Percentiles rank a stretch among this genome's conserved stretches.
Evolutionary conservation across 768 basidiomycete genomes (phyloP).

Genomic region (Leccinellum albellum): DNA sequence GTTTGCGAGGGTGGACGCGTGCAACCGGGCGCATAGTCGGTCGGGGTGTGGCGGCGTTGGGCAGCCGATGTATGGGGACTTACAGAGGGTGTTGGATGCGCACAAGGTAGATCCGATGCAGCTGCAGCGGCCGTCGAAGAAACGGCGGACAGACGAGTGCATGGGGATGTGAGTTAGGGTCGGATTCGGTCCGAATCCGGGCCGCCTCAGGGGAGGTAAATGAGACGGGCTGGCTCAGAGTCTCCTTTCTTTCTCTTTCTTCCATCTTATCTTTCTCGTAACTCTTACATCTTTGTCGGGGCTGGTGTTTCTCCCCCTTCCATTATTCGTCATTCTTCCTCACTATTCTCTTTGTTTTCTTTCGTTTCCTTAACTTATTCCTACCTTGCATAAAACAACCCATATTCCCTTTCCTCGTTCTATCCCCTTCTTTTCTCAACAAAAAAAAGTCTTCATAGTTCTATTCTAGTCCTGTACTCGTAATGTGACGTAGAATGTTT

Average conservation of each 20-base stretch:
- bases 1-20: constrained; percentile 33
- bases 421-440: neutral
- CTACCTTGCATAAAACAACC: neutral
- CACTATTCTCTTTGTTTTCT: no score
- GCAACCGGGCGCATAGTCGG: constrained; percentile 32
- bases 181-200: no score
- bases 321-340: neutral
- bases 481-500: neutral
- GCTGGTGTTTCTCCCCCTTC: neutral
- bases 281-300: neutral
- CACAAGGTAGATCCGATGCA: constrained; percentile 20
- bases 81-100: constrained; percentile 26
- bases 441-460: neutral
- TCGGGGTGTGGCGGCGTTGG: constrained; percentile 30
- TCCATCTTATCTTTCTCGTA: neutral
- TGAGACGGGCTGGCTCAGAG: no score
- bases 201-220: no score
- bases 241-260: neutral
- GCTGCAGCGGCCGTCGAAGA: constrained; percentile 23
- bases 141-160: constrained; percentile 28
- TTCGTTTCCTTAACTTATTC: neutral
- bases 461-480: neutral
- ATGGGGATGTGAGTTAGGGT: neutral
- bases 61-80: constrained; percentile 29
- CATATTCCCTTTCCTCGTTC: neutral